Conservation (phyloP, 129 eudicot genomes). For the Glebionis coronaria region DNA sequence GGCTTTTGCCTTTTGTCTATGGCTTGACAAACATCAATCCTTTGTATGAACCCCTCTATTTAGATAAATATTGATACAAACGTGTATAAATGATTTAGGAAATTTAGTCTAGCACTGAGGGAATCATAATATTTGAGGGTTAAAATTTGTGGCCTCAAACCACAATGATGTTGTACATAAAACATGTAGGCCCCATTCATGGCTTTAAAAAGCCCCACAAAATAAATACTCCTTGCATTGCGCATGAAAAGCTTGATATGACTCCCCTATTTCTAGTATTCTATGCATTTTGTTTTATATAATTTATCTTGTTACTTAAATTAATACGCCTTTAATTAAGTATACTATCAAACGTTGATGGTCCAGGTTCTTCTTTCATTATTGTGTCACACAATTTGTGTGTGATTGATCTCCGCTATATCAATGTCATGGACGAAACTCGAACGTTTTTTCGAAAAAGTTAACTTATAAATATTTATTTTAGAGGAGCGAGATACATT, state of each 20-base stretch:
- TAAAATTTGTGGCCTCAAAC: conserved; percentile 18
- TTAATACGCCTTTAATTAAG: background rate
- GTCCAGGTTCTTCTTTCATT: background rate
- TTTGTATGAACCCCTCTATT: too few species aligned
- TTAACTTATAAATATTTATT: too few species aligned
- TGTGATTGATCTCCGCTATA: too few species aligned
- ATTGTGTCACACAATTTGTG: too few species aligned
- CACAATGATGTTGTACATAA: conserved; percentile 36
- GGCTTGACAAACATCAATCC: too few species aligned
- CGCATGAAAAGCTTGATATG: conserved; percentile 37
- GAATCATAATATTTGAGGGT: conserved; percentile 24
- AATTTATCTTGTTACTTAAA: background rate
- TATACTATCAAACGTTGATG: background rate
- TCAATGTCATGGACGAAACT: too few species aligned
- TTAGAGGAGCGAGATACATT: too few species aligned
- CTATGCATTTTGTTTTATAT: background rate
- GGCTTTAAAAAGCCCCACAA: conserved; percentile 21
- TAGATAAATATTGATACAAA: too few species aligned
- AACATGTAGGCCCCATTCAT: conserved; percentile 28
- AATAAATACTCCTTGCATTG: conserved; percentile 33
- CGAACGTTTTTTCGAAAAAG: too few species aligned
- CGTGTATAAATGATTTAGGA: too few species aligned
- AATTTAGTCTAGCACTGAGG: too few species aligned
- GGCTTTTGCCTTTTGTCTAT: too few species aligned
- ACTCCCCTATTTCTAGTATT: conserved; percentile 15